phyloP scores from a whole-genome alignment of 2,329 filamentous ascomycete genomes.

The Aureobasidium sp. region DNA sequence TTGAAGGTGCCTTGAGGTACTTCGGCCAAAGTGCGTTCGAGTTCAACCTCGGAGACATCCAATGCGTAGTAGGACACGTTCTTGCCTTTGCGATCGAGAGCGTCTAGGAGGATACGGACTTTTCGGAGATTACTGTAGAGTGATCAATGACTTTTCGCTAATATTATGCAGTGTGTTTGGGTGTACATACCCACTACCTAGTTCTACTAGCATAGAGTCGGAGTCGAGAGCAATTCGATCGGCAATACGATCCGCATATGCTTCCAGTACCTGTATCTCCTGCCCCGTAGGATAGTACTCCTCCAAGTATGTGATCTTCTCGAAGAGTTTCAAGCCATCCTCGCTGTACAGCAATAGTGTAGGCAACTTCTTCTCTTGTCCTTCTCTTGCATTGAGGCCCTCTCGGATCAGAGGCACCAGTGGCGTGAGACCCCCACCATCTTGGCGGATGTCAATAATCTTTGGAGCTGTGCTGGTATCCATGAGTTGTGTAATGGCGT shows the following conservation, averaged over 20 bases:
- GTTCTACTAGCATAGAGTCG: constrained; percentile 72
- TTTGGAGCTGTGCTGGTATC: constrained; percentile 23
- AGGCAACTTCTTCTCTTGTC: constrained; percentile 58
- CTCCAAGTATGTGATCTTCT: constrained; percentile 83
- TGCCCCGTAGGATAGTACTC: constrained; percentile 95
- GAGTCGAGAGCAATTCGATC: constrained; percentile 49
- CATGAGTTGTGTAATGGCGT: background rate
- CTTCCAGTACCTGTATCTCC: constrained; percentile 77
- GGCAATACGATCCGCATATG: constrained; percentile 64
- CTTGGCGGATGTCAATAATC: constrained; percentile 77
- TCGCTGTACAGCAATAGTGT: constrained; percentile 77
- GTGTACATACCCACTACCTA: constrained; percentile 73
- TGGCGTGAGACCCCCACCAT: constrained; percentile 55
- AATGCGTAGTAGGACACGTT: constrained; percentile 83
- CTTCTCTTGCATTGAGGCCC: constrained; percentile 53
- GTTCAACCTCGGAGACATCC: constrained; percentile 72
- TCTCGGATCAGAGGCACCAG: constrained; percentile 65
- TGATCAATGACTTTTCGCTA: background rate
- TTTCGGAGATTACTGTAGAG: constrained; percentile 77
- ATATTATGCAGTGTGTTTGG: background rate
- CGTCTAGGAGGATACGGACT: constrained; percentile 74
- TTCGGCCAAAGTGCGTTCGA: constrained; percentile 77
- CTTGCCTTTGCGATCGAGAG: constrained; percentile 71
- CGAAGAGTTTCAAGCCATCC: constrained; percentile 70
- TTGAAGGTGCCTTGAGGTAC: constrained; percentile 59